phyloP scores from a whole-genome alignment of 805 yeast genomes.

The Ogataea chonburiensis region DNA sequence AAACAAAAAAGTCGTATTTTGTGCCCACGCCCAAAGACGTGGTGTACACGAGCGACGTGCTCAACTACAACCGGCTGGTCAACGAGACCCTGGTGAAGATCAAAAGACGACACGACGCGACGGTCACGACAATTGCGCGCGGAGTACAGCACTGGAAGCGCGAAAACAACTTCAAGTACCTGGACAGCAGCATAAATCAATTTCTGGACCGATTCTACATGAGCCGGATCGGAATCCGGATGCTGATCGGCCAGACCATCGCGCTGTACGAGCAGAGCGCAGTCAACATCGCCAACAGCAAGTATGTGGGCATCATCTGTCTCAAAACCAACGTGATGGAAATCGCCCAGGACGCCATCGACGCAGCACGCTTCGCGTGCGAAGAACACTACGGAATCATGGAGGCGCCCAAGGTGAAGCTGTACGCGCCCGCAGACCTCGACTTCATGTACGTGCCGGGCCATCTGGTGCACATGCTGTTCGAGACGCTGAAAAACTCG shows the following conservation, averaged over 20 bases:
- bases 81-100: conserved; percentile 65
- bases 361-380: conserved; percentile 85
- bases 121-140: conserved; percentile 87
- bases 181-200: conserved; percentile 72
- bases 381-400: conserved; percentile 86
- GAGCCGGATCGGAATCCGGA: conserved; percentile 88
- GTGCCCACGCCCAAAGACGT: conserved; percentile 52
- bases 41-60: conserved; percentile 72
- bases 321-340: conserved; percentile 81
- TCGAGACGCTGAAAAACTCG: conserved; percentile 84
- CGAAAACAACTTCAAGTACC: conserved; percentile 42
- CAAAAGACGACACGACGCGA: conserved; percentile 86
- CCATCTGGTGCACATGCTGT: conserved; percentile 85
- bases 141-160: conserved; percentile 91
- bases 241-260: conserved; percentile 93
- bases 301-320: conserved; percentile 88
- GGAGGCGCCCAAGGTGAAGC: conserved; percentile 80
- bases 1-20: conserved; percentile 44
- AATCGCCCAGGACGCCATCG: conserved; percentile 83
- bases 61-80: conserved; percentile 66
- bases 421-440: conserved; percentile 73
- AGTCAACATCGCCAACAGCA: conserved; percentile 45
- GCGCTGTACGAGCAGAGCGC: conserved; percentile 48
- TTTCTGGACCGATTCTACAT: conserved; percentile 85
- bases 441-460: conserved; percentile 92